Percentiles rank a stretch among this genome's conserved stretches.
phyloP scores from a whole-genome alignment of 1,139 yeast genomes.

The Taphrina flavorubra region DNA sequence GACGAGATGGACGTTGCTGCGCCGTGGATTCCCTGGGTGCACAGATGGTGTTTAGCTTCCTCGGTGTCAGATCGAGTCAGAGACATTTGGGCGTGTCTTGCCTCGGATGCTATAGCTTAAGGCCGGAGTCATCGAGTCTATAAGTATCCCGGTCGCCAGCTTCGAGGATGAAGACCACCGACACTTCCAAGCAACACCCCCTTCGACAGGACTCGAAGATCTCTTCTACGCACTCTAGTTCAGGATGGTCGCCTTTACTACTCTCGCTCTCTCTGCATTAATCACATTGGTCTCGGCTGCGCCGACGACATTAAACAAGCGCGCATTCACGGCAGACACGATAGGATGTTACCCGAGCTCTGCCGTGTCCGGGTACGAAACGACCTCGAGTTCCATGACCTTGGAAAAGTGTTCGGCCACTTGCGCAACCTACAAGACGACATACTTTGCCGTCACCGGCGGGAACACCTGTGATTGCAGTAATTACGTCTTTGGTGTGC shows the following conservation, averaged over 20 bases:
- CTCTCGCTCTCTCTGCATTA: background rate
- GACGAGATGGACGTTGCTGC: too few species aligned
- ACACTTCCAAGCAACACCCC: background rate
- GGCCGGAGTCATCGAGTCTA: background rate
- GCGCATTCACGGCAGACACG: background rate
- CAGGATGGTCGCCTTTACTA: slow-evolving; percentile 2
- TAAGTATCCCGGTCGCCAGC: background rate
- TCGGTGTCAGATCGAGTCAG: slow-evolving; percentile 2
- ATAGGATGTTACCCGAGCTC: background rate
- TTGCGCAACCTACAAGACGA: slow-evolving; percentile 4
- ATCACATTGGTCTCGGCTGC: slow-evolving; percentile 4
- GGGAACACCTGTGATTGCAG: slow-evolving; percentile 10
- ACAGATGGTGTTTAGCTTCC: background rate
- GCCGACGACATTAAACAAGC: background rate
- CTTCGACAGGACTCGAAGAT: too few species aligned
- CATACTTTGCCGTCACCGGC: background rate
- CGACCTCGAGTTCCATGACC: slow-evolving; percentile 2
- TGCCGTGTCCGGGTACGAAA: slow-evolving; percentile 3
- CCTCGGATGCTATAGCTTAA: background rate
- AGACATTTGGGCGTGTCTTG: background rate
- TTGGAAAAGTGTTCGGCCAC: slow-evolving; percentile 8
- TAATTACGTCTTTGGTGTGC: background rate
- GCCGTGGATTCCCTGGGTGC: too few species aligned
- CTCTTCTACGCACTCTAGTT: background rate
- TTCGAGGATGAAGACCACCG: background rate